These are phyloP conservation scores for Lizonia empirigonia DNA, from an alignment of 2,329 filamentous ascomycete genomes.

Conservation along the genomic window DNA sequence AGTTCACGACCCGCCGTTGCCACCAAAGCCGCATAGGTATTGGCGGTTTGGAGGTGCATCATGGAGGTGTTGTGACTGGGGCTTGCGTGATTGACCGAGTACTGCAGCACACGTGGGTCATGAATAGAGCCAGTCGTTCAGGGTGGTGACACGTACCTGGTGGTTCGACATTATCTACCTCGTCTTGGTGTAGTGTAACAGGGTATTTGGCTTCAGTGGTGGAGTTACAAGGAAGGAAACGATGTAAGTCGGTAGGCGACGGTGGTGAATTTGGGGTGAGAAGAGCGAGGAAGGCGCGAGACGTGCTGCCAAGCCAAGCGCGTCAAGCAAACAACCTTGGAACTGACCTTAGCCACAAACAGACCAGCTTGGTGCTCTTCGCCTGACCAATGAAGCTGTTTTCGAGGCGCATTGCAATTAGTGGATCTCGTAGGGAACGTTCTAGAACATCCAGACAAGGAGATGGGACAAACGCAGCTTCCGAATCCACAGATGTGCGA, in stretches of 20 bases:
- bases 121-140: neutral
- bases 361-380: neutral
- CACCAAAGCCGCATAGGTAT: slow-evolving; percentile 10
- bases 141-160: slow-evolving; percentile 1
- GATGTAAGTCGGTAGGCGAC: neutral
- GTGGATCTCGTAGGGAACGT: neutral
- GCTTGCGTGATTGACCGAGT: neutral
- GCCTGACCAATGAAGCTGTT: neutral
- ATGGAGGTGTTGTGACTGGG: neutral
- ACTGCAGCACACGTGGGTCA: slow-evolving; percentile 1
- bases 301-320: slow-evolving; percentile 6
- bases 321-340: neutral
- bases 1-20: slow-evolving; percentile 9
- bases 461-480: slow-evolving; percentile 3
- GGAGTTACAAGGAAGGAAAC: neutral
- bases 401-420: too few species aligned
- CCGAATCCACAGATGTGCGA: neutral
- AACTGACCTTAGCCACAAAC: neutral
- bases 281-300: slow-evolving; percentile 1
- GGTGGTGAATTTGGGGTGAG: neutral
- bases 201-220: neutral
- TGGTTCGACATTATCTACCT: slow-evolving; percentile 4
- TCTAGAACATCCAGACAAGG: neutral
- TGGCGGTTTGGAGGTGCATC: slow-evolving; percentile 7
- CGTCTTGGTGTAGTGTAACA: neutral